Base-by-base conservation (phyloP, 2,329 filamentous ascomycete genomes). In the Biscogniauxia sp. region DNA sequence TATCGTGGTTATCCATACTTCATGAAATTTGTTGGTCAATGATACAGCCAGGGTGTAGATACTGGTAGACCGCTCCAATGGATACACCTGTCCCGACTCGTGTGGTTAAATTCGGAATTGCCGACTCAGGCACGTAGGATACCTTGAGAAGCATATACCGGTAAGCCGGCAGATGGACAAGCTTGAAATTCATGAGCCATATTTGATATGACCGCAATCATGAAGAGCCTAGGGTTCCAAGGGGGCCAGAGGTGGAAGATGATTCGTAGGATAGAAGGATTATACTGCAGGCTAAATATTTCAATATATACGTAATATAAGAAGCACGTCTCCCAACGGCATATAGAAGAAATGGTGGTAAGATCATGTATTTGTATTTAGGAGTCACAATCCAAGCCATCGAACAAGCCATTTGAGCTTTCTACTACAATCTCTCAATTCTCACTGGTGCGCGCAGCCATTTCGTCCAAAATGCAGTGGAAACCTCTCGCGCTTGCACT, bases 281-380 rank as follows among this genome's bases (percentile, higher is more conserved):
- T 54, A 64, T 55, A 56, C 56, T 20, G 53, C 62, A 60, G 65
- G 60, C 65, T 67, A 67, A 62, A 67, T 53, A 41, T 9, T 20
- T 58, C 62, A 63, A 66, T 61, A 63, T 66, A 57, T 61, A 64
- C 57, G 17, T 49, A 63, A 61, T 62, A 62, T 58, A 60, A 50
- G 45, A 52, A 57, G 53, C 60, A 56, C 26, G 23, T 51, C 55
- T 20, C 26, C n/a, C 20, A 62, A 59, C 62, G 64, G 64, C 64
- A 66, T 61, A 62, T 64, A 45, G 26, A 53, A 59, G n/a, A 26
- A 15, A 25, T 25, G 41, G 28, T 54, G 26, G 25, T 19, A 56
- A 37, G 11, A 56, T 50, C 53, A 62, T 58, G 59, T 69, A 70
- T 69, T 65, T 69, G 59, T 69, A 70, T 69, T 65, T 69, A 68